Base-by-base conservation (phyloP, 208 protist genomes). In the Leptomonas seymouri region DNA sequence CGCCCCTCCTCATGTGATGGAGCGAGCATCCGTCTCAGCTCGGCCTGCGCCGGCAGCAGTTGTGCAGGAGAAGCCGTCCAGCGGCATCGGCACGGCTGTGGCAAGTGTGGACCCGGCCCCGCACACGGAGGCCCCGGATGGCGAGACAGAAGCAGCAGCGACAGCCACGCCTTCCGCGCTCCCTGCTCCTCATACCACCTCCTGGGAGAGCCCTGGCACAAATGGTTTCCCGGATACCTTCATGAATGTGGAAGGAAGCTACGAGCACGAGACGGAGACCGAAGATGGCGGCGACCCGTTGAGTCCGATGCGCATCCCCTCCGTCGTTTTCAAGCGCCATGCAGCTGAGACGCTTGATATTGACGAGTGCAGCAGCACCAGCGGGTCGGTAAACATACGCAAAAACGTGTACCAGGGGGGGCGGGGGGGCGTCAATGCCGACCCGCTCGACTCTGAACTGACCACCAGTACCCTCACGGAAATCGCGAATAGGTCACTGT, bases 231-330 rank as follows among this genome's bases (percentile, higher is more conserved):
- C 14, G 21, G 41, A n/a, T 6, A n/a, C 60, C 3, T 9, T 39
- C n/a, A 2, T 28, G 21, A 28, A 20, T 27, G 49, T 28, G 6
- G 62, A 67, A 3, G 39, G 23, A 16, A 23, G 48, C 56, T 30
- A 31, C 58, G 49, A 30, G 44, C 36, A 64, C 1, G 58, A 15
- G 3, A 4, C 27, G 28, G 51, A 31, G n/a, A 44, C 12, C 20
- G 45, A 36, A 36, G 58, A n/a, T 3, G 21, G 14, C 55, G 31
- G 20, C 11, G 62, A 59, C 9, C 48, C 48, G n/a, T 3, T 46
- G 9, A 76, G 71, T 18, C 71, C 71, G 31, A 49, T 76, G 20
- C 71, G 71, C 57, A 53, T 76, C 31, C 71, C 71, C 3, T 55
- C 63, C 36, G 71, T 76, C 14, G 71, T 63, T 8, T 76, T 76